A percentile compares a stretch with the other conserved stretches of the same genome.
Conservation (phyloP, 2,329 filamentous ascomycete species). For the Graphilbum fragrans region DNA sequence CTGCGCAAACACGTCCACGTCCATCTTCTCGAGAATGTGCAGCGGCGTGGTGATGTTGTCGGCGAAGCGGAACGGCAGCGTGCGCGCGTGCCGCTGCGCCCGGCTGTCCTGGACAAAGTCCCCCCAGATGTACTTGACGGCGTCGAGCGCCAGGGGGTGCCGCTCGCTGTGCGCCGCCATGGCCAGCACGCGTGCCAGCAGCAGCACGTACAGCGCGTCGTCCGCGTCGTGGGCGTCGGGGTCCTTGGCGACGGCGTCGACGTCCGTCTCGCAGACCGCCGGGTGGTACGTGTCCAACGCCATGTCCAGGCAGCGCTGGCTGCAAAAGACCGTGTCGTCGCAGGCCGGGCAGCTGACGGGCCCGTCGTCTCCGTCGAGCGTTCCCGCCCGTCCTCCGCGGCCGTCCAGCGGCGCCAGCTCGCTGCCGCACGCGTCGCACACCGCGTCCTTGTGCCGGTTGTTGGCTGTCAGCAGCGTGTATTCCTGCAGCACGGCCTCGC, state of each 20-base stretch:
- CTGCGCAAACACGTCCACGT: conserved; percentile 58
- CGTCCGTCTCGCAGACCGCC: conserved; percentile 52
- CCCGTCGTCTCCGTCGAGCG: conserved; percentile 30
- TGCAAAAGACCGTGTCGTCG: conserved; percentile 55
- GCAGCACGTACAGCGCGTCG: conserved; percentile 49
- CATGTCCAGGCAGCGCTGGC: conserved; percentile 42
- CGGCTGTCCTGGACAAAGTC: conserved; percentile 49
- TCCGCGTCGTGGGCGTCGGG: conserved; percentile 46
- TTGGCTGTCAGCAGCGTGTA: conserved; percentile 81
- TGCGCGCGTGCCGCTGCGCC: conserved; percentile 45
- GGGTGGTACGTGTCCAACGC: conserved; percentile 52
- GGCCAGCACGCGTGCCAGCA: conserved; percentile 51
- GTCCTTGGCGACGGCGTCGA: conserved; percentile 54
- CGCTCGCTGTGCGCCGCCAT: conserved; percentile 47
- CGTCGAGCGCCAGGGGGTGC: conserved; percentile 51
- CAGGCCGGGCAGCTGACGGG: conserved; percentile 48
- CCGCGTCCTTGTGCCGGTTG: conserved; percentile 71
- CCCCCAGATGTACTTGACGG: conserved; percentile 59
- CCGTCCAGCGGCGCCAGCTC: conserved; percentile 51
- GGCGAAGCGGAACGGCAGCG: conserved; percentile 66
- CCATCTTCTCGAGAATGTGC: conserved; percentile 74
- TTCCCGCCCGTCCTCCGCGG: conserved; percentile 44
- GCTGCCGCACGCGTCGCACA: conserved; percentile 81
- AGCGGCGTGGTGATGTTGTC: conserved; percentile 64
- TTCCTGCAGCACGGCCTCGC: conserved; percentile 67